Base-by-base conservation (phyloP, 2,329 filamentous ascomycete genomes). In the Verticillium nonalfalfae region DNA sequence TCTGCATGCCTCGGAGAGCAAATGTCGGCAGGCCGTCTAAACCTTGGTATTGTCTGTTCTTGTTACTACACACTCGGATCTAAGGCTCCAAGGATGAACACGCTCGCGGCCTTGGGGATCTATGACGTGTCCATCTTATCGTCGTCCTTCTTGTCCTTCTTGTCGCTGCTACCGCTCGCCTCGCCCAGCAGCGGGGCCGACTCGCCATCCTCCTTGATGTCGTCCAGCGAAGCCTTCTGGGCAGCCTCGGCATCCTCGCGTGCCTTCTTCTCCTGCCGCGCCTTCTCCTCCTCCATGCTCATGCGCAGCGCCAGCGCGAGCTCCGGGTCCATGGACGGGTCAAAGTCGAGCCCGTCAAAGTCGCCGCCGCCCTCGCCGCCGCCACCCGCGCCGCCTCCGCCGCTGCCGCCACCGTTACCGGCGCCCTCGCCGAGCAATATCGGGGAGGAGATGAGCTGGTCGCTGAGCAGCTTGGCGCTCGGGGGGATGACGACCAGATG, bases 201-300 rank as follows among this genome's bases (percentile, higher is more conserved):
- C 75, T 92, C 90, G 62, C 85, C 85, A 74, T 92, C 90, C 73
- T 94, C 90, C 68, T 92, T 88, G 72, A 98, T 92, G 56, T 87
- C 87, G 71, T 93, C 92, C 67, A 98, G 81, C 56, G 87, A 85
- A 54, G 86, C 86, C 79, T 93, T 94, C 67, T 86, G 86, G 60
- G 90, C 84, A 54, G 85, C 84, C 67, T 87, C 84, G 68, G 91
- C 89, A 68, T 91, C 89, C 65, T 91, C 86, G 69, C 88, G 87
- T 68, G 89, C 91, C 71, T 90, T 87, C 78, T 92, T 92, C 75
- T 97, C 93, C 76, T 96, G 89, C 70, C 95, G 83, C 64, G 93
- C 93, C 80, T 96, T 96, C 78, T 99, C 95, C 74, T 99, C 95
- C 75, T 99, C 95, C 85, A 96, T 92, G 76, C 91, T 96, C 92